These are phyloP conservation scores for Phytophthora sansomeana DNA, from an alignment of 352 stramenopile species.

Conservation along the genomic window DNA sequence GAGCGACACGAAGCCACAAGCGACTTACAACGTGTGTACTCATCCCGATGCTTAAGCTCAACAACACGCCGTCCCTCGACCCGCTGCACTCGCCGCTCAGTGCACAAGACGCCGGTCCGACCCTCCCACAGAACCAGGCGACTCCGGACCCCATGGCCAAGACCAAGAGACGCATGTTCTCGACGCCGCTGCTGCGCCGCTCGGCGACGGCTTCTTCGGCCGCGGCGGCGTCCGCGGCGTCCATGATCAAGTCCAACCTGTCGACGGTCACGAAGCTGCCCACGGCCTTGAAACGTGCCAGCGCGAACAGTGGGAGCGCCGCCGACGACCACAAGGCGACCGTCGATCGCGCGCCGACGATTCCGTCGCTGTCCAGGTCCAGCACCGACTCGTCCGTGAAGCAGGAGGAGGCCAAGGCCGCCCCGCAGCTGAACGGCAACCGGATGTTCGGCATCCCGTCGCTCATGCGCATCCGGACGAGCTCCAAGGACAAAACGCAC, in stretches of 20 bases:
- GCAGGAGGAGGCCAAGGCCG: slow-evolving; percentile 23
- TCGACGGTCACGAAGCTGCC: slow-evolving; percentile 45
- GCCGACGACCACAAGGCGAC: slow-evolving; percentile 13
- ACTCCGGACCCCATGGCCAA: slow-evolving; percentile 26
- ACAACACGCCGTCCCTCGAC: slow-evolving; percentile 21
- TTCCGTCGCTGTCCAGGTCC: slow-evolving; percentile 24
- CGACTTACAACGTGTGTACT: background rate
- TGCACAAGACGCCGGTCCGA: slow-evolving; percentile 18
- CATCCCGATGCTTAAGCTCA: background rate
- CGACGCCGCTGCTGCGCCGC: slow-evolving; percentile 40
- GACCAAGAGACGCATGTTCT: slow-evolving; percentile 52
- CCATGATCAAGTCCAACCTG: slow-evolving; percentile 44
- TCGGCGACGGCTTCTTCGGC: slow-evolving; percentile 49
- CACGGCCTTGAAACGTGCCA: slow-evolving; percentile 32
- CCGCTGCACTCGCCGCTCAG: slow-evolving; percentile 32
- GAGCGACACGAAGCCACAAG: slow-evolving; percentile 25
- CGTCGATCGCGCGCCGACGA: slow-evolving; percentile 5
- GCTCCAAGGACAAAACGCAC: slow-evolving; percentile 34
- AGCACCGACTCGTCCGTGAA: slow-evolving; percentile 32
- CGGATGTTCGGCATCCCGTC: slow-evolving; percentile 42
- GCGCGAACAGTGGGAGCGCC: slow-evolving; percentile 7
- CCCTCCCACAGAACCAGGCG: slow-evolving; percentile 10
- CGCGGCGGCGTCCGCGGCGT: slow-evolving; percentile 39
- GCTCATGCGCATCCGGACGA: slow-evolving; percentile 34
- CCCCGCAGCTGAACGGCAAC: slow-evolving; percentile 1